Conservation (phyloP, 495 filamentous ascomycete species). For the Chaetomium fimeti region DNA sequence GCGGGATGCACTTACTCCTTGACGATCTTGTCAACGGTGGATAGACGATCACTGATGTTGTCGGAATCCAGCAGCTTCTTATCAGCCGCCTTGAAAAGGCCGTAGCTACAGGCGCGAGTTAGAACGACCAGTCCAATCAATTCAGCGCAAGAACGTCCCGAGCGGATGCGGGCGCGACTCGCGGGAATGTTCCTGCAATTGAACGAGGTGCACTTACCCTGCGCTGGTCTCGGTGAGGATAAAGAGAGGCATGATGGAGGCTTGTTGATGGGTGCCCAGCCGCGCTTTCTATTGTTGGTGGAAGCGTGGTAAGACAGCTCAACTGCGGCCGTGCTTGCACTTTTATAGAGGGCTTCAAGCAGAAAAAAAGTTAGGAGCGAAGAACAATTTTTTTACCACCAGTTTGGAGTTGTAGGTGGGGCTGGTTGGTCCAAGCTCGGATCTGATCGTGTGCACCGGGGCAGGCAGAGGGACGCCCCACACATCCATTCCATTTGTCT, state of each 20-base stretch:
- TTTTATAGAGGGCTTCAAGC: conserved; percentile 27
- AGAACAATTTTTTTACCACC: conserved; percentile 39
- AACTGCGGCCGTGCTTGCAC: conserved; percentile 33
- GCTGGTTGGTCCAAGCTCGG: conserved; percentile 29
- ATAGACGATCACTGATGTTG: conserved; percentile 67
- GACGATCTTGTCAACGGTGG: conserved; percentile 79
- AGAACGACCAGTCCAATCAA: conserved; percentile 8
- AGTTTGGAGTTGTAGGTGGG: conserved; percentile 34
- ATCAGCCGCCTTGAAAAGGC: conserved; percentile 95
- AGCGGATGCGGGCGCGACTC: background rate
- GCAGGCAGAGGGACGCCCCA: conserved; percentile 18
- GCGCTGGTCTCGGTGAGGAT: conserved; percentile 91
- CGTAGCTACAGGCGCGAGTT: conserved; percentile 57
- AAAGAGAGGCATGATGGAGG: conserved; percentile 65
- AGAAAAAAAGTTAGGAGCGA: conserved; percentile 36
- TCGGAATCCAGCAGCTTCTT: conserved; percentile 93
- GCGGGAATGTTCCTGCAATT: conserved; percentile 17
- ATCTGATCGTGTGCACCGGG: background rate
- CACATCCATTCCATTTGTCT: no score
- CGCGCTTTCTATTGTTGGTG: conserved; percentile 33
- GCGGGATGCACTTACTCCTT: conserved; percentile 64
- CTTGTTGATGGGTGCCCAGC: conserved; percentile 20
- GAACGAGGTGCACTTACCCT: conserved; percentile 52
- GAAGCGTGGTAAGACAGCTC: conserved; percentile 34
- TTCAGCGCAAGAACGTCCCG: background rate